Percentiles rank a stretch among this genome's conserved stretches.
These are phyloP conservation scores for Curvularia sp. DNA, from an alignment of 2,329 filamentous ascomycete species.

Conservation along the genomic window DNA sequence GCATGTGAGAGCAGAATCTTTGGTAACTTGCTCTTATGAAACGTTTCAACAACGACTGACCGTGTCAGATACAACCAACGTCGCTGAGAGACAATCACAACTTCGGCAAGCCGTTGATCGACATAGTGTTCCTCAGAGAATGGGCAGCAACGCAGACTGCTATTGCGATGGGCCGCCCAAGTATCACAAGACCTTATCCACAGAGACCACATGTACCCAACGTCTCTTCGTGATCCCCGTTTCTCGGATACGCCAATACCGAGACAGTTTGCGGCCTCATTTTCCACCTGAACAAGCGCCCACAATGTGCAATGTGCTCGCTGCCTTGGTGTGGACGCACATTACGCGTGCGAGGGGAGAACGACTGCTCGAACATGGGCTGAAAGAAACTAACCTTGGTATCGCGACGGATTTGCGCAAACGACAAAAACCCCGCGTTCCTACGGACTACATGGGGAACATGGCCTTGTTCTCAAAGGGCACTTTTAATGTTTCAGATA, in stretches of 20 bases:
- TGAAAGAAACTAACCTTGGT: conserved; percentile 36
- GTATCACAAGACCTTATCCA: conserved; percentile 38
- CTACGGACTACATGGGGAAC: conserved; percentile 41
- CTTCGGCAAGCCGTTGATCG: conserved; percentile 34
- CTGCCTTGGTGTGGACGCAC: conserved; percentile 47
- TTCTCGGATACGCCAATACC: conserved; percentile 34
- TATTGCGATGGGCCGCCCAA: conserved; percentile 36
- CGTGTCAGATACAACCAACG: conserved; percentile 23
- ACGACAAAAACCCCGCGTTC: conserved; percentile 35
- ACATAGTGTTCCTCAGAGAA: conserved; percentile 17
- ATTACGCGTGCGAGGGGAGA: conserved; percentile 42
- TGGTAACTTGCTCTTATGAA: conserved; percentile 17
- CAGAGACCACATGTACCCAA: conserved; percentile 35
- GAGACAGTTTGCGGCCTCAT: conserved; percentile 31
- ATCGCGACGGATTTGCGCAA: conserved; percentile 43
- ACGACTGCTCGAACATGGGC: conserved; percentile 25
- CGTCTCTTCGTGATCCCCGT: conserved; percentile 41
- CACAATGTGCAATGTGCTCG: conserved; percentile 43
- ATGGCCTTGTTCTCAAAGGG: conserved; percentile 43
- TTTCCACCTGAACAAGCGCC: conserved; percentile 30
- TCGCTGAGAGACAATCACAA: conserved; percentile 33
- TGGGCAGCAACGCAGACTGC: conserved; percentile 29
- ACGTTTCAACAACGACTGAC: conserved; percentile 20
- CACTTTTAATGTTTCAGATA: conserved; percentile 34
- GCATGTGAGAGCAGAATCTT: conserved; percentile 16